These are phyloP conservation scores for Candida labiduridarum DNA, from an alignment of 1,139 yeast species.

Conservation along the genomic window DNA sequence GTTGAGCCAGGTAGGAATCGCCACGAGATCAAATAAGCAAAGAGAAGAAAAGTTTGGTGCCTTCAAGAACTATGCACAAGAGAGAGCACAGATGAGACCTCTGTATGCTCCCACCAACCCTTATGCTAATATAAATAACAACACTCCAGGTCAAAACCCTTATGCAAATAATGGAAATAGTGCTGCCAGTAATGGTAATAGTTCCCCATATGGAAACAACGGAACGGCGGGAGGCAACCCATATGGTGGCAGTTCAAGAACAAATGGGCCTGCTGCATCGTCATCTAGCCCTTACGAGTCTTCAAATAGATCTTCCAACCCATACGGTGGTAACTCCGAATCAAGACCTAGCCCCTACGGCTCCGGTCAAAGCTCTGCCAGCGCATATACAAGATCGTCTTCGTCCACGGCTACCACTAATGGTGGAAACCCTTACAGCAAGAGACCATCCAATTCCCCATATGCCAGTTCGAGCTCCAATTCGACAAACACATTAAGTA, in stretches of 20 bases:
- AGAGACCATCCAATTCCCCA: not conserved
- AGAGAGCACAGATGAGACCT: slow-evolving; percentile 40
- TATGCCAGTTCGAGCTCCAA: not conserved
- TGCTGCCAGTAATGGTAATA: not conserved
- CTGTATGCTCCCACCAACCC: slow-evolving; percentile 53
- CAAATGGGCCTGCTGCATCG: not conserved
- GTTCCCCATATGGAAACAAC: not conserved
- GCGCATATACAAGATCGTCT: not conserved
- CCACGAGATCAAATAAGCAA: slow-evolving; percentile 39
- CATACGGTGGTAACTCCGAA: not conserved
- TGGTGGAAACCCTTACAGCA: not conserved
- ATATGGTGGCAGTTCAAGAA: slow-evolving; percentile 10
- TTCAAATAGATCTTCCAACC: not conserved
- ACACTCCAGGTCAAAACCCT: slow-evolving; percentile 26
- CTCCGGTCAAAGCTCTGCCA: not conserved
- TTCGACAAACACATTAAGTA: slow-evolving; percentile 5
- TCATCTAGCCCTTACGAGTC: not conserved
- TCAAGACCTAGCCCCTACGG: slow-evolving; percentile 1
- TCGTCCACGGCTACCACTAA: not conserved
- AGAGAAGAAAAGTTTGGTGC: slow-evolving; percentile 66
- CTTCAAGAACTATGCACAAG: slow-evolving; percentile 61
- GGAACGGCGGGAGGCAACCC: slow-evolving; percentile 12
- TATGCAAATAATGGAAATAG: slow-evolving; percentile 21
- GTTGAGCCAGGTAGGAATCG: slow-evolving; percentile 54
- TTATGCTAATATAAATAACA: slow-evolving; percentile 35